A percentile compares a stretch with the other conserved stretches of the same genome.
Evolutionary conservation across 352 stramenopile species (phyloP).

Genomic region (Globisporangium nagaii): DNA sequence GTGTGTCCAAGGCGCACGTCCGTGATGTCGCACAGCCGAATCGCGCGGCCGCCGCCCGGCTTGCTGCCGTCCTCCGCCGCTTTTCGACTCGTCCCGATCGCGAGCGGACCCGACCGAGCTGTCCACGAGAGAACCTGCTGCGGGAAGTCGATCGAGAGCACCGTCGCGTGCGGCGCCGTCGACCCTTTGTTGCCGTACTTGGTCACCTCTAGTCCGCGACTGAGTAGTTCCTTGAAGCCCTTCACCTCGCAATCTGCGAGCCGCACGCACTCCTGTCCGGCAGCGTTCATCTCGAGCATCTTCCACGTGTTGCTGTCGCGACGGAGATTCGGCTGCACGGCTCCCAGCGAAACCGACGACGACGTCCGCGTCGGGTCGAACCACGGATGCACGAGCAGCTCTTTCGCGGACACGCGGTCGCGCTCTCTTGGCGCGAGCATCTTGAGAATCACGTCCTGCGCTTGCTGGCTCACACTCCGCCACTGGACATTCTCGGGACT

Average conservation of each 20-base stretch:
- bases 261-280: constrained; percentile 22
- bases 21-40: constrained; percentile 44
- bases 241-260: constrained; percentile 45
- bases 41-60: constrained; percentile 10
- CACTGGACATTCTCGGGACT: constrained; percentile 50
- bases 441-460: constrained; percentile 54
- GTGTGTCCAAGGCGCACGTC: constrained; percentile 48
- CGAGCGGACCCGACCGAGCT: constrained; percentile 17
- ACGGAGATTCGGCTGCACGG: background rate
- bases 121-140: constrained; percentile 54
- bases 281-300: constrained; percentile 8
- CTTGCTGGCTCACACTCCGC: constrained; percentile 39
- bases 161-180: constrained; percentile 35
- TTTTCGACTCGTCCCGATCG: constrained; percentile 7
- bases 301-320: constrained; percentile 10
- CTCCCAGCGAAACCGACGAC: background rate
- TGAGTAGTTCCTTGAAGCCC: constrained; percentile 65
- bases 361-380: constrained; percentile 20
- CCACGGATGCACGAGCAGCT: constrained; percentile 62
- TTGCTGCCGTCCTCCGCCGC: constrained; percentile 7
- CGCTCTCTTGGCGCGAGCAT: constrained; percentile 47
- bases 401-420: constrained; percentile 56
- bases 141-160: constrained; percentile 52
- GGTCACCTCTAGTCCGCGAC: constrained; percentile 50
- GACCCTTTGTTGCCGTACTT: constrained; percentile 50